Evolutionary conservation across 108 stramenopile species (phyloP), one percentile per base, ranked within the genome.

Genomic region (Nitzschia putrida): DNA sequence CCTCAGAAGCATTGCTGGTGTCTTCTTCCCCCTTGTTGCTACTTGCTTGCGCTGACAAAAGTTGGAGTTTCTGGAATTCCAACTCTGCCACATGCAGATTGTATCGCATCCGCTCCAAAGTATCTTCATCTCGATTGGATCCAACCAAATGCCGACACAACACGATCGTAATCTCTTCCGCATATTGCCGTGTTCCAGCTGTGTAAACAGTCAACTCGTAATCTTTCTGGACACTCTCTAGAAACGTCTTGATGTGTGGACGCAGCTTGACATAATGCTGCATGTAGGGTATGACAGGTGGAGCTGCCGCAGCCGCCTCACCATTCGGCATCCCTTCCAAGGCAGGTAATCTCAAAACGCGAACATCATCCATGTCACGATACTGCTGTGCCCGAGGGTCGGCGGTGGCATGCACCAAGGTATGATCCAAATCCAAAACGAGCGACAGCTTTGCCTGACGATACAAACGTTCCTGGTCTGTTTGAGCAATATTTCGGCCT

Each of bases 391-490:
- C 94, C 2, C 94, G 73, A 40, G 61, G 56, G 61, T 95, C 94
- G 26, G 87, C 76, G 12, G 94, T 95, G 24, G 94, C 89, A 78
- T 95, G 94, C 16, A 95, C 71, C 26, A 95, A 67, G 3, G 94
- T 95, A 68, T 92, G 91, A 79, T 95, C 94, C 57, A 95, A 73
- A 81, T 95, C 94, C 56, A 95, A 68, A 8, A 92, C 90, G n/a
- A 95, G 69, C 24, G 80, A 83, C 11, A 95, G 64, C 63, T 88
- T 84, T 38, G 71, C 74, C 39, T 67, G 63, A 52, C 72, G 53
- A 24, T 59, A 74, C 23, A 93, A 45, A 56, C 83, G 82, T 41
- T 76, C 68, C 2, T 77, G 71, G 29, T 80, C 69, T 37, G 70
- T 68, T n/a, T 81, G 63, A 41, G 86, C 80, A 65, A 93, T 84